Evolutionary conservation across 1,139 yeast species (phyloP), one percentile per base, ranked within the genome.

Genomic region (Eremothecium coryli): DNA sequence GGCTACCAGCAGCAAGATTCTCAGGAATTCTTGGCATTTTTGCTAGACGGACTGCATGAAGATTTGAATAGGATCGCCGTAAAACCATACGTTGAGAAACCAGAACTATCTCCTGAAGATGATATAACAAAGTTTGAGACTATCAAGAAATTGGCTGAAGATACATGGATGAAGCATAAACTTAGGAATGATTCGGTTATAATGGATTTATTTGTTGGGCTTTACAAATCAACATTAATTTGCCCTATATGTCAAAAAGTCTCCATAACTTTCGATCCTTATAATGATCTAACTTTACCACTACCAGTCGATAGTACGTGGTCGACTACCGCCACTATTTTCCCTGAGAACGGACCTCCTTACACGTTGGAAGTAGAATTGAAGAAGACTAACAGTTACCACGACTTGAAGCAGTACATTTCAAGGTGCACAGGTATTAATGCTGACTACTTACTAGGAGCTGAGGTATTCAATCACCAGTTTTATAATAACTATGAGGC

Each of bases 1-100:
- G 95, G 94, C 0, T 86, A 81, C 50, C 75, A 73, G 46, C 98
- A 90, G 57, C 98, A 90, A 54, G 98, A 90, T 55, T 84, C 97
- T 1, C 98, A 90, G 56, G 98, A 90, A 55, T 81, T 90, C 50
- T 64, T 90, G 37, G 88, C 95, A 26, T 90, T 85, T 69, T 60
- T 90, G 26, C 65, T 90, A 28, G 98, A 90, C 60, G 93, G 95
- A 5, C 66, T 90, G 29, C 98, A 90, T 52, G 98, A 90, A 56
- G 98, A 90, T 58, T 67, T 90, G 47, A 90, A 90, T 52, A 66
- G 95, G 37, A 80, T 90, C 23, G 58, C 72, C 11, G 64, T 79
- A 31, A 90, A 90, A 51, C 97, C 97, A 1, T 80, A 79, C 42
- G 74, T 85, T 15, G 95, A 85, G 50, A 86, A 86, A 50, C 96